Evolutionary conservation across 2,329 filamentous ascomycete genomes (phyloP), one percentile per base, ranked within the genome.

Genomic region (Pseudogymnoascus verrucosus): DNA sequence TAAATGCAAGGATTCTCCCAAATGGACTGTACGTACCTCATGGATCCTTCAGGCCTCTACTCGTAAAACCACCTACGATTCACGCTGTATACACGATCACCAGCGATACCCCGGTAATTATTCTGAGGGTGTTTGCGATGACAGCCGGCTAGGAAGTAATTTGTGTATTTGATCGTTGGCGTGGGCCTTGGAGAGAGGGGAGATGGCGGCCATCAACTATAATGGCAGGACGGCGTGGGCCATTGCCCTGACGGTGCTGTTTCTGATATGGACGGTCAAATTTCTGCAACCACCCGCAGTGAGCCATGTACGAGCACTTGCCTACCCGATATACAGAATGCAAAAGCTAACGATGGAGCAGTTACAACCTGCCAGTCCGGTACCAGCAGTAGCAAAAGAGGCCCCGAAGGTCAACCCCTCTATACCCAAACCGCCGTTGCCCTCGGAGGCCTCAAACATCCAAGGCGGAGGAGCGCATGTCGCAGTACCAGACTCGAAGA

Each of bases 201-300:
- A 37, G 47, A 63, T 61, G 23, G 36, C 44, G n/a, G 31, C 26
- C n/a, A 8, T 61, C 16, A 63, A 42, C 21, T 63, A 42, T 42
- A 36, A 59, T 23, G 12, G 54, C 23, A 42, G 54, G 36, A 42
- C 62, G 23, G 37, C 57, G 1, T 63, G 60, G 28, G 54, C 34
- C 14, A 44, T 60, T 23, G 51, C 62, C 11, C 12, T 63, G 19
- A 26, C 60, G 5, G 62, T 63, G 14, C 37, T 63, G 54, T 34
- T 63, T 12, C 36, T 63, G 57, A 42, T 63, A 19, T 63, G 62
- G 62, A 61, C 62, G 3, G 40, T 63, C 16, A 61, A 60, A 54
- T 31, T 61, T 44, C 31, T 63, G 54, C 54, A 63, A 21, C 16
- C 60, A 28, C 54, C 62, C 19, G 54, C 23, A 44, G 36, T 61